phyloP scores from a whole-genome alignment of 345 rosid genomes.

The Lagerstroemia speciosa region DNA sequence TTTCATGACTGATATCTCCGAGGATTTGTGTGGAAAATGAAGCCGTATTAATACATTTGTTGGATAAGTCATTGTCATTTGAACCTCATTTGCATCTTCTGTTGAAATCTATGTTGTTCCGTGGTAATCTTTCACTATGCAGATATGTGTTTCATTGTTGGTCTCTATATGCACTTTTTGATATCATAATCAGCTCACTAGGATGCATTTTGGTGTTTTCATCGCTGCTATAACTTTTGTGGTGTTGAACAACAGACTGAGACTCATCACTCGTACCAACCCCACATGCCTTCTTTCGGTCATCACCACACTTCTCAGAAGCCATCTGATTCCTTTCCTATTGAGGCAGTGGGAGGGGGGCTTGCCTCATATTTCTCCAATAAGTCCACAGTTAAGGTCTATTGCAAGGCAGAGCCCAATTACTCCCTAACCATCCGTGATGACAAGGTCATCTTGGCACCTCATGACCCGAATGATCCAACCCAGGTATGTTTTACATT shows the following conservation, averaged over 20 bases:
- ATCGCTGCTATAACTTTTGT: neutral
- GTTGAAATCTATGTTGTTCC: neutral
- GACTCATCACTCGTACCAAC: conserved; percentile 24
- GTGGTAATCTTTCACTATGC: neutral
- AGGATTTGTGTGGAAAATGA: neutral
- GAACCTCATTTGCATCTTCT: neutral
- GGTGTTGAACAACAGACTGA: neutral
- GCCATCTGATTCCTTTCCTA: conserved; percentile 11
- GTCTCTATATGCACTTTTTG: neutral
- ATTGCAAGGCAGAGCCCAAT: conserved; percentile 51
- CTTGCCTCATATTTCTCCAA: conserved; percentile 29
- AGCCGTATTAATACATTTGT: neutral
- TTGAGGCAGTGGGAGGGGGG: conserved; percentile 7
- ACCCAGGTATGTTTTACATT: conserved; percentile 35
- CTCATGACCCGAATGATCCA: conserved; percentile 42
- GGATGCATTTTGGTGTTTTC: neutral
- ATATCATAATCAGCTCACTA: neutral
- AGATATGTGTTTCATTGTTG: neutral
- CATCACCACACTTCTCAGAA: conserved; percentile 22
- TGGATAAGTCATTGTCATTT: neutral
- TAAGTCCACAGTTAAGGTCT: conserved; percentile 46
- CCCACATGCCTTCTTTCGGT: conserved; percentile 30
- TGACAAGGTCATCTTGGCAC: conserved; percentile 55
- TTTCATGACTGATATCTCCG: neutral
- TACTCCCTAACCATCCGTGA: conserved; percentile 49